Evolutionary conservation across 768 basidiomycete species (phyloP).

Genomic region (Baorangia bicolor): DNA sequence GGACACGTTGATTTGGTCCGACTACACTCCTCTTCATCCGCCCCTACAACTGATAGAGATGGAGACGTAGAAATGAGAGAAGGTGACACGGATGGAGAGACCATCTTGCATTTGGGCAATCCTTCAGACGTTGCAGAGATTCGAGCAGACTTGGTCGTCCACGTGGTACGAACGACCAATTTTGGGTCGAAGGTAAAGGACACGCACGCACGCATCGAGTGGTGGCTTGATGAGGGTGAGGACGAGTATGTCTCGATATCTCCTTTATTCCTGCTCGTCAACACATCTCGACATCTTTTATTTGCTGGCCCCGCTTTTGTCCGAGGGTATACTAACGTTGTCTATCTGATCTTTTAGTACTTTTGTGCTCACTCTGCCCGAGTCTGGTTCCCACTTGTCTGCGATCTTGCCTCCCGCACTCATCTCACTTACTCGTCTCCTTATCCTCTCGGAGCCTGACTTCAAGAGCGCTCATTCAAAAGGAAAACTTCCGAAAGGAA

Average conservation of each 20-base stretch:
- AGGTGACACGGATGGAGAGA: constrained; percentile 17
- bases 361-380: constrained; percentile 8
- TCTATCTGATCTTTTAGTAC: constrained; percentile 1
- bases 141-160: constrained; percentile 65
- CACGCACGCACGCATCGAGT: constrained; percentile 61
- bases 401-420: constrained; percentile 58
- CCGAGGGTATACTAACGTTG: neutral
- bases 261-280: neutral
- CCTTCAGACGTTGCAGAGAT: constrained; percentile 81
- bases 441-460: constrained; percentile 53
- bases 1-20: constrained; percentile 85
- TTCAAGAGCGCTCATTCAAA: constrained; percentile 62
- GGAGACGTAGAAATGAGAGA: constrained; percentile 16
- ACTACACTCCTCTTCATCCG: constrained; percentile 38
- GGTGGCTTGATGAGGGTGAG: constrained; percentile 89
- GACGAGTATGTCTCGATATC: constrained; percentile 66
- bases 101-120: constrained; percentile 47
- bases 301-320: neutral
- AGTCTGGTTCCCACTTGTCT: constrained; percentile 52
- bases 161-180: constrained; percentile 29
- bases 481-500: constrained; percentile 74
- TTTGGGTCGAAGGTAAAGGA: constrained; percentile 13
- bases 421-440: constrained; percentile 62
- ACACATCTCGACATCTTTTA: neutral
- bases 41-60: neutral